Base-by-base conservation (phyloP, 2,329 filamentous ascomycete genomes). In the Talaromyces sp. region DNA sequence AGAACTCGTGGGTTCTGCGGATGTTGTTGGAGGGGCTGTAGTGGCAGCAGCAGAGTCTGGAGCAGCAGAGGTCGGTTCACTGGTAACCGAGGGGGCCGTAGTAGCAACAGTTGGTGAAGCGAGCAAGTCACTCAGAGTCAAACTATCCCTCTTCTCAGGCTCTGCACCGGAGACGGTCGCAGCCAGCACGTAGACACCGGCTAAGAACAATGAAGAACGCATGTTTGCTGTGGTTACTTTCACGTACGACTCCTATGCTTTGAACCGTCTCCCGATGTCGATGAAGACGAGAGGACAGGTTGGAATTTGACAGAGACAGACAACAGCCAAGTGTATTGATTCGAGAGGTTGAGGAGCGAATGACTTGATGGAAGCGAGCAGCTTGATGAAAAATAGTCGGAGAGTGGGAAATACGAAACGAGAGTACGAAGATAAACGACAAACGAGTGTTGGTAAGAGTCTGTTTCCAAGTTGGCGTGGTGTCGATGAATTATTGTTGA, bases 21-120 rank as follows among this genome's bases (percentile, higher is more conserved):
- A 64, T 22, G 60, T 62, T 50, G 58, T 63, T 31, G 41, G 25
- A 28, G 57, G 33, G 21, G 54, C 41, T 21, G 31, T 39, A n/a
- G 53, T 33, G 6, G 17, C n/a, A 2, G 48, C 51, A 52, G 62
- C 58, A 25, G 63, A 56, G 5, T 63, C 57, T 17, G 66, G 62
- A 15, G 66, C 60, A 43, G 59, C 57, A 25, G 64, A 63, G 28
- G 63, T 60, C 36, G 56, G 62, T 15, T 54, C 55, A 57, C 51
- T 63, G 36, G 59, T 59, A 13, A 43, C 45, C 21, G 45, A 25
- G 7, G 63, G 40, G 35, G 51, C 46, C 5, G 56, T 48, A 9
- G 61, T 57, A 50, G 61, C 28, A 28, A 60, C 53, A 11, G 59
- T 63, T 35, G 61, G 53, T 15, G 62, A 61, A 33, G 60, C 43